Base-by-base conservation (phyloP, 805 yeast species). In the Ogataea methylovora region DNA sequence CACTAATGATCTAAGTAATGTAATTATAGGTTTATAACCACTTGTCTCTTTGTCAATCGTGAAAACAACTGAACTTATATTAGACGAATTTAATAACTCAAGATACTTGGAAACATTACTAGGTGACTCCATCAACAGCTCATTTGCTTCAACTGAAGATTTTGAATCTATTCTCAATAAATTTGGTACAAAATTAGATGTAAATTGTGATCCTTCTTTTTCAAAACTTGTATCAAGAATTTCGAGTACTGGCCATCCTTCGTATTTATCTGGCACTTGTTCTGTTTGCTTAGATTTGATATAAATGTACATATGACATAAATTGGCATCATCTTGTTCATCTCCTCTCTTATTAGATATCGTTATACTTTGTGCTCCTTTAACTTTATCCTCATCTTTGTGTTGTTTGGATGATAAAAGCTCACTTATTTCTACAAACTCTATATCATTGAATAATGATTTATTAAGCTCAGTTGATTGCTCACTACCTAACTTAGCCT, bases 251-350 rank as follows among this genome's bases (percentile, higher is more conserved):
- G 63, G 63, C 32, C 47, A 52, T 33, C 47, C 48, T 23, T 27
- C n/a, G 24, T 36, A 43, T n/a, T 37, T 31, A 14, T 34, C 38
- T 7, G 43, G 43, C n/a, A 38, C 14, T 12, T 30, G 35, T 21
- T 50, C 56, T 2, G 48, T 40, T 4, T 45, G 28, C 14, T 41
- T 38, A 3, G 45, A 37, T 20, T 48, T 51, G 29, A 54, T 47
- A 30, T 48, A 54, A 10, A 59, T 44, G 38, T 51, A 55, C 27
- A 55, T 22, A 35, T 60, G 62, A 36, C 59, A 50, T 21, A 25
- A 30, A 22, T 29, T 27, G 8, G 18, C 27, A 19, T 37, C 16
- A 27, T n/a, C 18, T 9, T 12, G 11, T n/a, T 17, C 24, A 24
- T 15, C 21, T 24, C n/a, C 24, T 13, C 8, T 27, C 27, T 15